Base-by-base conservation (phyloP, 2,329 filamentous ascomycete genomes). In the Aspergillus sp. region DNA sequence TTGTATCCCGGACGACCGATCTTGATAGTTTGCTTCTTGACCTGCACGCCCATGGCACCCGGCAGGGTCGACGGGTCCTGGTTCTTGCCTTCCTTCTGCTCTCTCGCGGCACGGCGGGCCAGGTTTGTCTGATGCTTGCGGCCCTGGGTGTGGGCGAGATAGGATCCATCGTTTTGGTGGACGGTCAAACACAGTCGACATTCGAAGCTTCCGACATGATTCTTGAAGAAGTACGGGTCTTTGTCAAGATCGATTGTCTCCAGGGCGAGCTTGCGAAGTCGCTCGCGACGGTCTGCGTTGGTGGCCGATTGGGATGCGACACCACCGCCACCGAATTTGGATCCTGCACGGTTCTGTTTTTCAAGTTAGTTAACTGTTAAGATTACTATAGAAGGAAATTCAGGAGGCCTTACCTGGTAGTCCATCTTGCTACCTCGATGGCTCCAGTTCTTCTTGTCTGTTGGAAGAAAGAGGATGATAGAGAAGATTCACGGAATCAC, bases 211-310 rank as follows among this genome's bases (percentile, higher is more conserved):
- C 93, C 93, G 59, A 97, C 88, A 70, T 98, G 91, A 76, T 98
- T 98, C 70, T 95, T 95, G 84, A 98, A 98, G 77, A 97, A 96
- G 80, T 97, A 98, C 0, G 93, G 93, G 73, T 98, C 93, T 73
- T 96, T 97, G 73, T 97, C 93, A 51, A 97, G 87, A 74, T 97
- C 91, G 77, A 98, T 98, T 44, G 90, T 94, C 73, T 98, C 93
- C 62, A 98, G 88, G 46, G 93, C 93, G 64, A 98, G 90, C 75
- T 96, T 96, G 69, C 91, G 90, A 33, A 98, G 85, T 51, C 93
- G 90, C 70, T 98, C 93, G 66, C 93, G 88, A 47, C 93, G 89
- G 79, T 97, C 93, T 53, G 93, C 91, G 70, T 97, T 97, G 50
- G 90, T 95, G 46, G 90, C 88, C 60, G 86, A 90, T 62, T 89